Conservation (phyloP, 225 moss, liverwort and hornwort genomes). For the Antitrichia curtipendula region DNA sequence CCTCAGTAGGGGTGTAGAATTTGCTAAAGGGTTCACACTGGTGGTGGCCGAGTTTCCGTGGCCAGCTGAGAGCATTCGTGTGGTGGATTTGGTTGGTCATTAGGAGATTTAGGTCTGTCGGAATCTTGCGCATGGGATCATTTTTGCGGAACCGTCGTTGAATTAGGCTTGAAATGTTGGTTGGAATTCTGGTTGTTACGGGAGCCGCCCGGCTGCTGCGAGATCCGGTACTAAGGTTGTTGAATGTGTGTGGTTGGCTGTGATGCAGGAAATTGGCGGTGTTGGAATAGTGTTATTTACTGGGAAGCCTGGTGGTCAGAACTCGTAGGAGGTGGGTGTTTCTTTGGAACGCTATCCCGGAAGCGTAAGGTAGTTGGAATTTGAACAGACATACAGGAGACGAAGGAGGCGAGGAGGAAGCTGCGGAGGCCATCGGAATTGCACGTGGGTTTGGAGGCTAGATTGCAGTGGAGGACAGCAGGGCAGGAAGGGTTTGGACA, state of each 20-base stretch:
- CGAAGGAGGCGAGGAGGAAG: not conserved
- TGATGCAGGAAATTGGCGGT: not conserved
- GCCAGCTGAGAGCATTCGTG: not conserved
- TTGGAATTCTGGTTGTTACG: not conserved
- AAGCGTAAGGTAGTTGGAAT: not conserved
- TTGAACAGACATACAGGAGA: not conserved
- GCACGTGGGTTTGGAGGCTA: not conserved
- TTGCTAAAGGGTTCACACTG: not conserved
- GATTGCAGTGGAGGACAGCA: not conserved
- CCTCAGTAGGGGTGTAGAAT: not conserved
- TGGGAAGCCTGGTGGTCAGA: not conserved
- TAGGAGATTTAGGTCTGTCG: not conserved
- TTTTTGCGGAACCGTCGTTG: not conserved
- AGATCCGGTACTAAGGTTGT: not conserved
- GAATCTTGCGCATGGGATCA: not conserved
- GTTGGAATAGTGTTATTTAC: not conserved
- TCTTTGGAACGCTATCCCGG: not conserved
- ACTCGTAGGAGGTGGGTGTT: not conserved
- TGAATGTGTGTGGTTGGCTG: not conserved
- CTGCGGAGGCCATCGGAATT: not conserved
- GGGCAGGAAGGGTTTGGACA: not conserved
- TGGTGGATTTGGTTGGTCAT: not conserved
- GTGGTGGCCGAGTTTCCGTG: not conserved
- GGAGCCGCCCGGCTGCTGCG: not conserved
- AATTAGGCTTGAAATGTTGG: not conserved